Evolutionary conservation across 225 moss, liverwort and hornwort species (phyloP).

Genomic region (Bryum argenteum): DNA sequence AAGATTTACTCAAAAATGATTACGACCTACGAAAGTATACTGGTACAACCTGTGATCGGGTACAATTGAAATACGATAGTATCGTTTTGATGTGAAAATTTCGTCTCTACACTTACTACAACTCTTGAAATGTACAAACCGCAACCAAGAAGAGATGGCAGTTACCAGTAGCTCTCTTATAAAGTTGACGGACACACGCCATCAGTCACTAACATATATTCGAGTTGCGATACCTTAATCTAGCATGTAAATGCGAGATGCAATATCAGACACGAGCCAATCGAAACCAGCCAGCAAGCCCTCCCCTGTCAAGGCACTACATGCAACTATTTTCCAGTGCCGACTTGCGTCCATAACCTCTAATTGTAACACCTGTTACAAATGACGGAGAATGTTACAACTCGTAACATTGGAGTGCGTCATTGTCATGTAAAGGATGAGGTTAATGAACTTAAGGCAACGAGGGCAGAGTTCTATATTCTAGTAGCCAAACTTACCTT

Average conservation of each 20-base stretch:
- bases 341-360: constrained; percentile 83
- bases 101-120: not conserved
- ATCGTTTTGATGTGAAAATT: not conserved
- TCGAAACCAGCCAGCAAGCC: constrained; percentile 89
- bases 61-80: too few relatives aligned
- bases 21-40: too few relatives aligned
- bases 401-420: constrained; percentile 9
- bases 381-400: constrained; percentile 15
- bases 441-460: constrained; percentile 1
- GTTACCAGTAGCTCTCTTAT: constrained; percentile 8
- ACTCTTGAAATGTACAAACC: constrained; percentile 12
- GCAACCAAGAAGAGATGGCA: not conserved
- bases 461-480: not conserved
- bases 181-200: constrained; percentile 16
- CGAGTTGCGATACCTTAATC: constrained; percentile 39
- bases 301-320: constrained; percentile 91
- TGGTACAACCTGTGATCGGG: too few relatives aligned
- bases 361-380: constrained; percentile 75
- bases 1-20: too few relatives aligned
- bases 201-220: constrained; percentile 16
- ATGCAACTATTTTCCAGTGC: constrained; percentile 90
- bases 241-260: constrained; percentile 94
- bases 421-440: not conserved
- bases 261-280: constrained; percentile 94
- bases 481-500: constrained; percentile 47